Evolutionary conservation across 1,139 yeast genomes (phyloP), one percentile per base, ranked within the genome.

Genomic region (Suhomyces kunorum): DNA sequence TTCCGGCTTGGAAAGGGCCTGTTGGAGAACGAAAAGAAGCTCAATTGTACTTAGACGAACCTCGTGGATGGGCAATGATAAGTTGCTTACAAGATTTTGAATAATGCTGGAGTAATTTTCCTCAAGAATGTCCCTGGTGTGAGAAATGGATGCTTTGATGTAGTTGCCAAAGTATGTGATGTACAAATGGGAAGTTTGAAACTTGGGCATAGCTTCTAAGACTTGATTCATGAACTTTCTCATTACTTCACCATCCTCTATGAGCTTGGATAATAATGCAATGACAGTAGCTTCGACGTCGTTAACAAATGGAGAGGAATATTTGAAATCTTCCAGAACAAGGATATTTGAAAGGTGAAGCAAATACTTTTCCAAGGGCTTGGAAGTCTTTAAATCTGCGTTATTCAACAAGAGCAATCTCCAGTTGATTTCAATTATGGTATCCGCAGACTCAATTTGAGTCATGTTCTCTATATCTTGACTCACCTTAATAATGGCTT

Each of bases 21-120:
- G 51, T 34, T 58, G 53, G 4, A 76, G 43, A 1, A 61, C 56
- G 4, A 59, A 53, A 5, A 76, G 48, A 36, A 80, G 58, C 19
- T 67, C 61, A 26, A 80, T 57, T 1, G 87, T 64, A 29, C 58
- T 62, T 13, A 63, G 51, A 45, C 88, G 74, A n/a, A 76, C 55
- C 2, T 61, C 63, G 38, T 71, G 76, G 42, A 73, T 70, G 2
- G 83, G 74, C 5, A 70, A 57, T 8, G 64, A 49, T 38, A 81
- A 54, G 49, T 78, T 78, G 4, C 63, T 55, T 7, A 65, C 38
- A 25, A 55, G 18, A 6, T 30, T 17, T 11, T 31, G 7, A 12
- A 43, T 22, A 11, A 50, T 17, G 2, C 25, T 25, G 8, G 33
- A 34, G 14, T 33, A 32, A 9, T 14, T 20, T 3, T 31, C 13